Evolutionary conservation across 805 yeast species (phyloP).

Genomic region (Brettanomyces naardenensis): DNA sequence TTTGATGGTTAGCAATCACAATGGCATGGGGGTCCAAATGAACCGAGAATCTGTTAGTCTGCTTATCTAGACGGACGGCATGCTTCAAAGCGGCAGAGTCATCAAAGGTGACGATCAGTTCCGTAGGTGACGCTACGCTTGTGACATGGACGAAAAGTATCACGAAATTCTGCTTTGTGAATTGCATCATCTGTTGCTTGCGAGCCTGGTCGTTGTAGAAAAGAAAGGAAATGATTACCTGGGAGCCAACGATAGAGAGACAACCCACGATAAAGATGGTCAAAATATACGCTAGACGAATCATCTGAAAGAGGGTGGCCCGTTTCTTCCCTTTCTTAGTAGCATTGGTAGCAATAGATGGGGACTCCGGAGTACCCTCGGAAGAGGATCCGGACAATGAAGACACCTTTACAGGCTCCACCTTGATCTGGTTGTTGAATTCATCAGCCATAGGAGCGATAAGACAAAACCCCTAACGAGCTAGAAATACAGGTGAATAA

Average conservation of each 20-base stretch:
- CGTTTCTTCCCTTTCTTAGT: constrained; percentile 7
- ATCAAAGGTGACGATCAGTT: constrained; percentile 38
- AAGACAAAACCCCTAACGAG: no score
- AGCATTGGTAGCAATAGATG: no score
- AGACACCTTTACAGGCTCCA: no score
- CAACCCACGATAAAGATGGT: constrained; percentile 29
- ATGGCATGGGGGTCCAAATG: constrained; percentile 29
- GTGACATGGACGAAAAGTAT: constrained; percentile 44
- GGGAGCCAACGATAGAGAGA: constrained; percentile 39
- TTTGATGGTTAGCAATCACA: constrained; percentile 83
- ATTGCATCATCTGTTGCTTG: constrained; percentile 36
- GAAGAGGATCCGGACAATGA: no score
- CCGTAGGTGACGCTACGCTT: constrained; percentile 43
- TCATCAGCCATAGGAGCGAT: no score
- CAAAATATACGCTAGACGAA: constrained; percentile 19
- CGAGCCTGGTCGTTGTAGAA: constrained; percentile 26
- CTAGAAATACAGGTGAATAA: no score
- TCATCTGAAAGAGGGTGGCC: constrained; percentile 16
- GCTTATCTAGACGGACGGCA: constrained; percentile 3
- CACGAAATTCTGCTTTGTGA: constrained; percentile 54
- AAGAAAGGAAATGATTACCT: constrained; percentile 29
- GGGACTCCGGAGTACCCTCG: no score
- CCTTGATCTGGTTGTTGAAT: no score
- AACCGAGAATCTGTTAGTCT: constrained; percentile 9
- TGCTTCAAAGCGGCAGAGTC: constrained; percentile 6